phyloP scores from a whole-genome alignment of 2,329 filamentous ascomycete genomes.

The Rhytidhysteron rufulum region DNA sequence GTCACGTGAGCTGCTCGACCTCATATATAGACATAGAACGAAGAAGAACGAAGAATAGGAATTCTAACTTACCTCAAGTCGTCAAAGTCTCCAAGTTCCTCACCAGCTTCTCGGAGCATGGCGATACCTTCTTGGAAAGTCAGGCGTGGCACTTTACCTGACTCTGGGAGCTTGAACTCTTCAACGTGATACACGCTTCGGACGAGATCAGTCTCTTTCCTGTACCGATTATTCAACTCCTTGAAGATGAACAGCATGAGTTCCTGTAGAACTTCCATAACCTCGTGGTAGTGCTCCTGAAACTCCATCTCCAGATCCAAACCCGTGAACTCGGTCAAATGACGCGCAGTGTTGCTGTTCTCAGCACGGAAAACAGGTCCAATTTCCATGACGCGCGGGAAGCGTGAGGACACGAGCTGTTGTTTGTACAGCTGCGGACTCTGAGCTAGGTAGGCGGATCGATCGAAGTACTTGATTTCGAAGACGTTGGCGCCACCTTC shows the following conservation, averaged over 20 bases:
- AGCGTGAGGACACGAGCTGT: slow-evolving; percentile 74
- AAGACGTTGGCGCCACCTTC: slow-evolving; percentile 95
- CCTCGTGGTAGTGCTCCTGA: slow-evolving; percentile 72
- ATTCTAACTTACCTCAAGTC: slow-evolving; percentile 67
- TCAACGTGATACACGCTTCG: slow-evolving; percentile 71
- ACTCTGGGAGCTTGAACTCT: slow-evolving; percentile 69
- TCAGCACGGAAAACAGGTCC: slow-evolving; percentile 84
- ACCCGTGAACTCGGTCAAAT: slow-evolving; percentile 85
- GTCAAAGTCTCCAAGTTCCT: slow-evolving; percentile 71
- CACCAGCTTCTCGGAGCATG: slow-evolving; percentile 72
- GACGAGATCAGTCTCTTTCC: slow-evolving; percentile 68
- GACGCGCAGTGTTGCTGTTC: slow-evolving; percentile 77
- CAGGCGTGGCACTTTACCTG: slow-evolving; percentile 70
- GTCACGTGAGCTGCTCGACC: too few relatives aligned
- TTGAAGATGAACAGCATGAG: slow-evolving; percentile 78
- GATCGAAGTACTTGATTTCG: slow-evolving; percentile 82
- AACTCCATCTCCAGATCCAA: slow-evolving; percentile 92
- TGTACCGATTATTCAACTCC: slow-evolving; percentile 63
- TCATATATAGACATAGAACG: too few relatives aligned
- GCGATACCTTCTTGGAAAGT: slow-evolving; percentile 75
- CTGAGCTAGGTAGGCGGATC: slow-evolving; percentile 75
- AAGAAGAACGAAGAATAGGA: too few relatives aligned
- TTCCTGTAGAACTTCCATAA: slow-evolving; percentile 66
- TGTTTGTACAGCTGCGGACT: slow-evolving; percentile 87
- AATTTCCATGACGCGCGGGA: slow-evolving; percentile 74